Evolutionary conservation across 371 early-diverging fungal species (phyloP), one percentile per base, ranked within the genome.

Genomic region (Actinomortierella wolfii): DNA sequence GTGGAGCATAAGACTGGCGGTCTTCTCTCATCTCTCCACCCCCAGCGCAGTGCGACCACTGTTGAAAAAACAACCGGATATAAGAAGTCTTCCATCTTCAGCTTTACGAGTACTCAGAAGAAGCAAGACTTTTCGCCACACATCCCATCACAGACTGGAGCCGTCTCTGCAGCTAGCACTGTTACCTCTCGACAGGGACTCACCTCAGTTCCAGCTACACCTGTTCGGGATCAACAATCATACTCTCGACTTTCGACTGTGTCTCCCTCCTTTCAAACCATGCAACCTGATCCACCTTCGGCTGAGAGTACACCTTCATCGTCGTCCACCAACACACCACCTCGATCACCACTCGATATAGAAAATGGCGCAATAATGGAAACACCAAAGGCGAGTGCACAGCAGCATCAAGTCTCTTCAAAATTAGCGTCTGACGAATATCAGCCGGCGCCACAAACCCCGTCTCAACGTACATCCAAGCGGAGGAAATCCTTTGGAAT

Each of bases 251-350:
- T 34, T 11, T 34, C 34, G 4, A 62, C 73, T 7, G 59, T 49
- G 0, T 73, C 73, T 5, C 73, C 73, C 46, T 59, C 73, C 6
- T 71, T 71, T 18, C 73, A 66, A 24, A 52, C 7, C 28, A 62
- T 56, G 67, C 73, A 67, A 41, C 50, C 59, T 1, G 67, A 47
- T 0, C 62, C 67, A n/a, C 73, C 73, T 0, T 66, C 73, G 15
- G 67, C 18, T 1, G 70, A 60, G 26, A 59, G 63, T 18, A 61
- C 63, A 0, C 29, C 63, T 8, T 73, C 73, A 0, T 56, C 60
- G 1, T 57, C 63, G 14, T 66, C 67, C 11, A 50, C 51, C n/a
- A 52, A 51, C 29, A 24, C 53, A 42, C 56, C 73, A 18, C 73
- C 73, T 25, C 59, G 63, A 34, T 73, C 73, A 1, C 73, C 73